phyloP scores from a whole-genome alignment of 352 stramenopile species.

The Phytophthora chlamydospora region DNA sequence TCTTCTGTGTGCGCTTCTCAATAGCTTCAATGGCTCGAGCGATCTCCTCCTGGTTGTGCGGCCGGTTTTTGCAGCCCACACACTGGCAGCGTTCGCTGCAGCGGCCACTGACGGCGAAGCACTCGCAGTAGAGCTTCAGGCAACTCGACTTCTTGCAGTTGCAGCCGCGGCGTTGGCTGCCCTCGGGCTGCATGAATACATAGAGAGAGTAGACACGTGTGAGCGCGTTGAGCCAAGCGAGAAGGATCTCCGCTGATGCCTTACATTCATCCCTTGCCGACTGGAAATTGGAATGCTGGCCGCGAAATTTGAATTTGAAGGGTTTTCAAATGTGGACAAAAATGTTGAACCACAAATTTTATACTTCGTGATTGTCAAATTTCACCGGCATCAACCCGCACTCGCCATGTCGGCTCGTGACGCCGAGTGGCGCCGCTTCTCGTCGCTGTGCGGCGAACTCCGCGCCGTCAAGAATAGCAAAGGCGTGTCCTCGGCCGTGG shows the following conservation, averaged over 20 bases:
- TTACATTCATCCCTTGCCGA: slow-evolving; percentile 19
- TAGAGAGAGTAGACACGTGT: slow-evolving; percentile 21
- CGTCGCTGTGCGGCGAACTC: slow-evolving; percentile 48
- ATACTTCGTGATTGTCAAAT: too few species aligned
- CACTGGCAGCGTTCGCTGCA: slow-evolving; percentile 78
- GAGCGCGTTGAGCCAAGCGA: slow-evolving; percentile 3
- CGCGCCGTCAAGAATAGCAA: slow-evolving; percentile 49
- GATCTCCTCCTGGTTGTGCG: slow-evolving; percentile 63
- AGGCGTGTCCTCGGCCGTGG: slow-evolving; percentile 35
- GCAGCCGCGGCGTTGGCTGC: slow-evolving; percentile 68
- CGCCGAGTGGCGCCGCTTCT: slow-evolving; percentile 55
- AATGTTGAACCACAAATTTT: too few species aligned
- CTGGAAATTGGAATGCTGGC: slow-evolving; percentile 3
- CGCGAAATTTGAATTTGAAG: slow-evolving; percentile 32
- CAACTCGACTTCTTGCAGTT: slow-evolving; percentile 97
- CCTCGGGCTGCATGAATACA: slow-evolving; percentile 1
- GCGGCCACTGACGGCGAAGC: slow-evolving; percentile 59
- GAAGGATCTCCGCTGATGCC: neutral
- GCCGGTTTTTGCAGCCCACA: slow-evolving; percentile 76
- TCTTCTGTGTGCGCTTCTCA: slow-evolving; percentile 61
- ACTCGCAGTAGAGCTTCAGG: slow-evolving; percentile 94
- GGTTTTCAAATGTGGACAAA: too few species aligned
- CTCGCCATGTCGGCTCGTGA: slow-evolving; percentile 33
- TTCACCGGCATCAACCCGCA: too few species aligned
- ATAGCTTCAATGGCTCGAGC: slow-evolving; percentile 58